Base-by-base conservation (phyloP, 192 early-diverging fungal species). In the Linnemannia zychae region DNA sequence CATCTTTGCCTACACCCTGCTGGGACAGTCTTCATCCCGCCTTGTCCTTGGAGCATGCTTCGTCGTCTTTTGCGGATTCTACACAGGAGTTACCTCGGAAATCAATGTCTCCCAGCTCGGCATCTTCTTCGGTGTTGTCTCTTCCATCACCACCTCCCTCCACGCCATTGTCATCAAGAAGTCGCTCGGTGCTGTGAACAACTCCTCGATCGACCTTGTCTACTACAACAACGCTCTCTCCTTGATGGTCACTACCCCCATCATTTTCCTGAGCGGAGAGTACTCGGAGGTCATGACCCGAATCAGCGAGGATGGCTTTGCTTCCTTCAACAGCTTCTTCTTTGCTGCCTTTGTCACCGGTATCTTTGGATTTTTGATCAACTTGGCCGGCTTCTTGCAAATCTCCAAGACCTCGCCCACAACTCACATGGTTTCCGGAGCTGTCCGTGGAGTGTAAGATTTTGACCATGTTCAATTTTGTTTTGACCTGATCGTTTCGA, bases 101-200 rank as follows among this genome's bases (percentile, higher is more conserved):
- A 52, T 87, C 28, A 72, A 73, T 1, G 71, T 83, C 12, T 85
- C 89, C 9, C 68, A 80, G 50, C 1, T 79, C n/a, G 92, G 91
- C 24, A 60, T 91, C 40, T 60, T 87, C 20, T 90, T 92, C 36
- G 92, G 92, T 17, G 76, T 91, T 44, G 74, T 91, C 6, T 90
- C 89, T 3, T 89, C 87, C 11, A 67, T 92, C 31, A 89, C 92
- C 20, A 93, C 92, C 24, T 90, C 91, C 3, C 78, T 87, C 18
- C 92, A 93, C 70, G 90, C 90, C 20, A 92, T 93, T 84, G 88
- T 93, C 33, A 93, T 93, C 87, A 93, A 93, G 75, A 87, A 79
- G 71, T 87, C 81, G 4, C 71, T 92, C n/a, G 80, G 50, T 5
- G 72, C 77, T 5, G 91, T 91, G 71, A 84, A 88, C 72, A 89